Evolutionary conservation across 495 filamentous ascomycete species (phyloP).

Genomic region (Rhizodiscina lignyota): DNA sequence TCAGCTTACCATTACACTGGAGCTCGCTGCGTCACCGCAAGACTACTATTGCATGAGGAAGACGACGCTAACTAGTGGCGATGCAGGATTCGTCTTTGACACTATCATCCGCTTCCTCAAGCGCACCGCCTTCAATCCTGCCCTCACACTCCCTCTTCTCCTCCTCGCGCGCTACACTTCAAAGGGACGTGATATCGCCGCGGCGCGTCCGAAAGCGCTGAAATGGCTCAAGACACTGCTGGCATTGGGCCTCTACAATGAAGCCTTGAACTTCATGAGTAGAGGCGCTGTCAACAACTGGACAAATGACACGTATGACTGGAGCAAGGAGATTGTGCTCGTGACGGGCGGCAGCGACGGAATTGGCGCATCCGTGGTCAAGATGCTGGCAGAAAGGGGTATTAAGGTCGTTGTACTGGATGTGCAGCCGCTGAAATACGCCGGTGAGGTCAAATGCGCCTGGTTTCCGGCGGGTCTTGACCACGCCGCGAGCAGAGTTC

Average conservation of each 20-base stretch:
- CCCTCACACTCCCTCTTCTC: constrained; percentile 40
- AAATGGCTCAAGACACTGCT: constrained; percentile 15
- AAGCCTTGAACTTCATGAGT: constrained; percentile 33
- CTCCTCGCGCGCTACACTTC: constrained; percentile 41
- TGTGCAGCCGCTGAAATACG: constrained; percentile 40
- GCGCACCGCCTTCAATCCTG: constrained; percentile 41
- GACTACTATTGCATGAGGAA: neutral
- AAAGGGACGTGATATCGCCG: constrained; percentile 33
- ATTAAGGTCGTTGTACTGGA: constrained; percentile 56
- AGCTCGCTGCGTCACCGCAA: too few relatives aligned
- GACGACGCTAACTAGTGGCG: neutral
- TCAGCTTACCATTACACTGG: neutral
- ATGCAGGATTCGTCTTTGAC: constrained; percentile 44
- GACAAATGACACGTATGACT: constrained; percentile 43
- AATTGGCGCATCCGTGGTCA: constrained; percentile 46
- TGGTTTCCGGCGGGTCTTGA: constrained; percentile 1
- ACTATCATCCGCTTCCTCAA: constrained; percentile 35
- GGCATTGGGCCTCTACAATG: constrained; percentile 8
- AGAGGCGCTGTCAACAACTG: constrained; percentile 42
- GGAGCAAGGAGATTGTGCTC: constrained; percentile 51
- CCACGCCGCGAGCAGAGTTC: constrained; percentile 2
- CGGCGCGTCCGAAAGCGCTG: constrained; percentile 28
- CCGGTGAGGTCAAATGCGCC: too few relatives aligned
- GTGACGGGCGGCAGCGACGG: constrained; percentile 57
- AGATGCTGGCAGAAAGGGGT: constrained; percentile 36